Base-by-base conservation (phyloP, 2,329 filamentous ascomycete genomes). In the Fusarium praegraminearum region DNA sequence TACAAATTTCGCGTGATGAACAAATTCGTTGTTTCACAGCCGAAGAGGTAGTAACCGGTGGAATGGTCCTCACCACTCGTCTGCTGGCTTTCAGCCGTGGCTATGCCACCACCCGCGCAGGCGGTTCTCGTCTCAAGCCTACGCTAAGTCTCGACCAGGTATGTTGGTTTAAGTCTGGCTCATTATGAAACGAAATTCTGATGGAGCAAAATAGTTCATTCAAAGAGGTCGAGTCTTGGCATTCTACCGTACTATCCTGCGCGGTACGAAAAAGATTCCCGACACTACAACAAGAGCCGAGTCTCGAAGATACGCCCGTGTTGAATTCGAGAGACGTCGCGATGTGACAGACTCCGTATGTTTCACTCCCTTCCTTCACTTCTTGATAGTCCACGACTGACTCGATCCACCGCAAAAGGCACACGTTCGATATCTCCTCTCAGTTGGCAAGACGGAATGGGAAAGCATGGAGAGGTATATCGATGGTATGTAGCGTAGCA, bases 391-490 rank as follows among this genome's bases (percentile, higher is more conserved):
- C 22, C 12, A 41, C 43, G 22, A 47, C 57, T 75, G n/a, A 72
- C 56, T 54, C 10, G 16, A 43, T 53, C 26, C 24, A 15, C 12
- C 24, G 3, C 15, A 64, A 51, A 89, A 89, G 87, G 78, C 80
- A 68, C 88, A 90, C 72, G 87, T 90, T 69, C 83, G 86, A 60
- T 90, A 90, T 76, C 83, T 91, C 38, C 77, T 90, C 61, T 89
- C 88, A 12, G 90, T 85, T 5, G 89, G 89, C 55, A 90, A 89
- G 79, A 88, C 87, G 28, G 85, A 90, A 75, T 90, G 88, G 88
- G 86, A 90, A 72, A 82, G 77, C 55, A 89, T 90, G 85, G 87
- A 82, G 78, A 77, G 79, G 70, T 81, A 81, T 75, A 78, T 82
- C 69, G 76, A 71, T 67, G 75, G 77, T 62, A 77, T 80, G 76